phyloP scores from a whole-genome alignment of 768 basidiomycete genomes.

The Kwoniella botswanensis region DNA sequence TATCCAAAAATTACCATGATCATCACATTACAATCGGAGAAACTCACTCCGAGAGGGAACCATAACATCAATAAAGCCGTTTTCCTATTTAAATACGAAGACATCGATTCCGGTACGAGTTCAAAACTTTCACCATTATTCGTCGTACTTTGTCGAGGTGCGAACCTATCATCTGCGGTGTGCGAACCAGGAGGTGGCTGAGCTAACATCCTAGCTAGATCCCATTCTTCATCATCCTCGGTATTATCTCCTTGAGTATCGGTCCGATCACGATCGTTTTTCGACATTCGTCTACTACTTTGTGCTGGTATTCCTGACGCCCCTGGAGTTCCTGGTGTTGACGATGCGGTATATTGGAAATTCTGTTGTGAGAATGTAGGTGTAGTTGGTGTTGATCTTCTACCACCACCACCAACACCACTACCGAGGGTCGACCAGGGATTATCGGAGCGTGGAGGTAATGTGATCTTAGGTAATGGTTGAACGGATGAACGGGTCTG shows the following conservation, averaged over 20 bases:
- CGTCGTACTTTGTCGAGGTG: slow-evolving; percentile 6
- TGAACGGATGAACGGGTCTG: neutral
- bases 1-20: no score
- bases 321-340: neutral
- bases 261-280: slow-evolving; percentile 11
- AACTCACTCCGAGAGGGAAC: slow-evolving; percentile 57
- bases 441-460: neutral
- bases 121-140: slow-evolving; percentile 41
- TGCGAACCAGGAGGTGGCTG: slow-evolving; percentile 28
- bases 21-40: neutral
- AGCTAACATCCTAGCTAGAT: slow-evolving; percentile 45
- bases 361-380: neutral
- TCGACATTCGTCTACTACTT: no score
- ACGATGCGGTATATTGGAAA: neutral
- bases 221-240: slow-evolving; percentile 34
- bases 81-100: slow-evolving; percentile 58
- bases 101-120: slow-evolving; percentile 55
- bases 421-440: neutral
- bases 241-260: slow-evolving; percentile 19
- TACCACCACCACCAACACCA: no score
- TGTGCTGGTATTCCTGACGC: no score
- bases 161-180: slow-evolving; percentile 29
- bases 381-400: neutral
- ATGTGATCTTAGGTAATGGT: neutral
- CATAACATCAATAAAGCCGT: slow-evolving; percentile 58